These are phyloP conservation scores for Suillus ampliporus DNA, from an alignment of 768 basidiomycete genomes.

Conservation along the genomic window DNA sequence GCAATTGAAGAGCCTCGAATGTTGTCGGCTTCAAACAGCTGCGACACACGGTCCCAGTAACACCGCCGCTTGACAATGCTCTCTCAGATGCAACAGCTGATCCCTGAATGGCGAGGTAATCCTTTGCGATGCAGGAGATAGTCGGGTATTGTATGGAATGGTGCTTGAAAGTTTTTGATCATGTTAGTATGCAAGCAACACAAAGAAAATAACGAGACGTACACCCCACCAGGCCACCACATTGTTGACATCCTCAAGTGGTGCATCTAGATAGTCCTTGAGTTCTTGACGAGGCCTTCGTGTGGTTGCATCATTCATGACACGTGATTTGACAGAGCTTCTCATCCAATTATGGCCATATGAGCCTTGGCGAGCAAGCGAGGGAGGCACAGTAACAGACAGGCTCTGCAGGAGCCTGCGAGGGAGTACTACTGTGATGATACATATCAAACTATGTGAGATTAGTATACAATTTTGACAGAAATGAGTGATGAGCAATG, in stretches of 20 bases:
- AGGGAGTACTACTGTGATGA: background rate
- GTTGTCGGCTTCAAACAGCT: constrained; percentile 21
- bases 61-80: constrained; percentile 27
- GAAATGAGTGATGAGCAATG: background rate
- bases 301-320: background rate
- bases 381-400: background rate
- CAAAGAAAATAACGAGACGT: background rate
- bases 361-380: background rate
- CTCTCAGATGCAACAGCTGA: constrained; percentile 34
- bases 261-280: constrained; percentile 7
- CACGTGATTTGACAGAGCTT: background rate
- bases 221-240: constrained; percentile 14
- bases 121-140: constrained; percentile 18
- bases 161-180: constrained; percentile 13
- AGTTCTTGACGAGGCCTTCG: constrained; percentile 8
- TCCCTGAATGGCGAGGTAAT: constrained; percentile 34
- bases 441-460: background rate
- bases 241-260: constrained; percentile 5
- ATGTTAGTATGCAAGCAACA: background rate
- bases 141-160: constrained; percentile 26
- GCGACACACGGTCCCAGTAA: constrained; percentile 5
- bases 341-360: background rate
- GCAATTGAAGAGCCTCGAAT: constrained; percentile 25
- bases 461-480: background rate
- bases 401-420: background rate